A percentile compares a stretch with the other conserved stretches of the same genome.
Conservation (phyloP, 768 basidiomycete genomes). For the Naematelia encephala region DNA sequence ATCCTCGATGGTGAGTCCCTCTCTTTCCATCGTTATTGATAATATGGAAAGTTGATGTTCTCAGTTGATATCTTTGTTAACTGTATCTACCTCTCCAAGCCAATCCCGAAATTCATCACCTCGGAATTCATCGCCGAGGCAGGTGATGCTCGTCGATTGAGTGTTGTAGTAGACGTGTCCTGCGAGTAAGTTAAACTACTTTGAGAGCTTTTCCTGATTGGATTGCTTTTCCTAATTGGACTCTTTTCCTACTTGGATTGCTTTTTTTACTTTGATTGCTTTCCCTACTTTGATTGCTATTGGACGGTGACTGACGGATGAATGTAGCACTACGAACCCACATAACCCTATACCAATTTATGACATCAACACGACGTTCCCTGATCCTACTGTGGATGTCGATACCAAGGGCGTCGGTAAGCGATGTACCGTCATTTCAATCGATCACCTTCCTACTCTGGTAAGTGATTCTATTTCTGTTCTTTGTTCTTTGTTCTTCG, state of each 20-base stretch:
- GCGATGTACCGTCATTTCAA: conserved; percentile 79
- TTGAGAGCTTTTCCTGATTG: no score
- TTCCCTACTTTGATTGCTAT: no score
- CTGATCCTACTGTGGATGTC: conserved; percentile 83
- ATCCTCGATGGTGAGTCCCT: conserved; percentile 65
- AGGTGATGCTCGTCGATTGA: conserved; percentile 64
- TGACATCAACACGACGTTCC: conserved; percentile 86
- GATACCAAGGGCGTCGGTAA: conserved; percentile 72
- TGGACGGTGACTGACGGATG: neutral
- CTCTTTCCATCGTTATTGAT: neutral
- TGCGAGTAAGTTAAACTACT: conserved; percentile 61
- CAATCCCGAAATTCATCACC: conserved; percentile 53
- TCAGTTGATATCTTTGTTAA: conserved; percentile 94
- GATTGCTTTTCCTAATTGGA: no score
- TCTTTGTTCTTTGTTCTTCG: neutral
- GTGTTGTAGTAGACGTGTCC: conserved; percentile 91
- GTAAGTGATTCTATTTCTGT: conserved; percentile 41
- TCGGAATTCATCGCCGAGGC: conserved; percentile 63
- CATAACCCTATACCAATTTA: conserved; percentile 98
- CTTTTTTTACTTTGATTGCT: no score
- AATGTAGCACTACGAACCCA: conserved; percentile 76
- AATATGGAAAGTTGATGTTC: neutral
- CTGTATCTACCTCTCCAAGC: conserved; percentile 85
- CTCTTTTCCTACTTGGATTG: no score
- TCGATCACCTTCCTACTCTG: conserved; percentile 93